phyloP scores from a whole-genome alignment of 2,329 filamentous ascomycete genomes.

The Alternaria rosae region DNA sequence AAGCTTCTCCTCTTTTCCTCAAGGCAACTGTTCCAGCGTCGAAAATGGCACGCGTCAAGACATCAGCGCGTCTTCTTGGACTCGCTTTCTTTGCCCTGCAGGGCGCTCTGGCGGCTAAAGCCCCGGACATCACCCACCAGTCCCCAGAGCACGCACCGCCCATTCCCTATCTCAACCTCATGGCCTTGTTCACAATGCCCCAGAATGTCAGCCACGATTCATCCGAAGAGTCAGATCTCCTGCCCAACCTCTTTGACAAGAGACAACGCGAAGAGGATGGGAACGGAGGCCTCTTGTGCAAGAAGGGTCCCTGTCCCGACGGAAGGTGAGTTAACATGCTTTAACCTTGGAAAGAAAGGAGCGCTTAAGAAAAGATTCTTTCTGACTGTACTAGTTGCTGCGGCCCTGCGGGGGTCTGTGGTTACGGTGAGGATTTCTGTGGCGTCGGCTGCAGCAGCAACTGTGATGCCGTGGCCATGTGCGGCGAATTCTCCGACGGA shows the following conservation, averaged over 20 bases:
- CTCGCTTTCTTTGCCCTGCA: not conserved
- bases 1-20: not conserved
- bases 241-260: not conserved
- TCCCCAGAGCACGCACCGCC: not conserved
- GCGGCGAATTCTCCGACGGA: not conserved
- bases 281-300: not conserved
- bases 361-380: not conserved
- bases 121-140: not conserved
- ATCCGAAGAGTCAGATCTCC: not conserved
- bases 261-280: conserved; percentile 1
- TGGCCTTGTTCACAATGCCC: not conserved
- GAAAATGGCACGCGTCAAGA: not conserved
- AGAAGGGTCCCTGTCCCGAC: not conserved
- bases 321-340: not conserved
- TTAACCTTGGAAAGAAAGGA: not conserved
- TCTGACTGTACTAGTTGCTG: conserved; percentile 7
- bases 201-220: not conserved
- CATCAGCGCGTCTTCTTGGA: not conserved
- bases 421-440: conserved; percentile 15
- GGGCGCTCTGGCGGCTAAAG: not conserved
- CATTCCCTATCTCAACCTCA: not conserved
- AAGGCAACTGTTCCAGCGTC: not conserved
- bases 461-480: conserved; percentile 1
- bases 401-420: conserved; percentile 5
- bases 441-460: conserved; percentile 9